Evolutionary conservation across 2,329 filamentous ascomycete species (phyloP).

Genomic region (Ophiostoma novo-ulmi): DNA sequence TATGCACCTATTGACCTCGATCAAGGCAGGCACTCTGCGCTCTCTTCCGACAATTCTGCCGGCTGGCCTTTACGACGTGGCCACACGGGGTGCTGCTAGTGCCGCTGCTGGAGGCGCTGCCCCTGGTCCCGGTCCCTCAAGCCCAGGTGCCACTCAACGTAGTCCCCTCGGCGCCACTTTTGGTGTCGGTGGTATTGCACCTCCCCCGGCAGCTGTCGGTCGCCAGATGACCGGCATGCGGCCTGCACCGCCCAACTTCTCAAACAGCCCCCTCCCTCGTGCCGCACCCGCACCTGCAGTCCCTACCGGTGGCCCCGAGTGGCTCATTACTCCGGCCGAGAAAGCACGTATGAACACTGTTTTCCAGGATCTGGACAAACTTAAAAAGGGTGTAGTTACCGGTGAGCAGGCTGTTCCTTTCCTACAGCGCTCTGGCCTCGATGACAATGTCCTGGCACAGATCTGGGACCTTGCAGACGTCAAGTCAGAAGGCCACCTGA

Average conservation of each 20-base stretch:
- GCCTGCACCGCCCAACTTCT: slow-evolving; percentile 33
- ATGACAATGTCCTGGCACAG: slow-evolving; percentile 82
- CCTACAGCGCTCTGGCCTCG: slow-evolving; percentile 84
- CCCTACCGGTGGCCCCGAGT: slow-evolving; percentile 49
- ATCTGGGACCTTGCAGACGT: slow-evolving; percentile 98
- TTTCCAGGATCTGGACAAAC: slow-evolving; percentile 77
- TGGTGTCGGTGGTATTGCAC: slow-evolving; percentile 37
- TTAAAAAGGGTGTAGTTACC: slow-evolving; percentile 75
- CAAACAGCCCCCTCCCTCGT: slow-evolving; percentile 54
- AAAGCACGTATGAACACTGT: slow-evolving; percentile 84
- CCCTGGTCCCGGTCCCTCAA: slow-evolving; percentile 29
- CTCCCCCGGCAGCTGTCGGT: slow-evolving; percentile 60
- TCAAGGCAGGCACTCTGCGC: slow-evolving; percentile 76
- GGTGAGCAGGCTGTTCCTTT: slow-evolving; percentile 93
- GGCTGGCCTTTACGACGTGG: slow-evolving; percentile 83
- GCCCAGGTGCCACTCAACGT: slow-evolving; percentile 42
- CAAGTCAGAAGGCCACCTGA: slow-evolving; percentile 79
- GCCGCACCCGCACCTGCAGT: slow-evolving; percentile 40
- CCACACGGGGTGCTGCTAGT: slow-evolving; percentile 55
- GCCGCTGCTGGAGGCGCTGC: slow-evolving; percentile 11
- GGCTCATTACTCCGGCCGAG: slow-evolving; percentile 76
- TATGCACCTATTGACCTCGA: slow-evolving; percentile 92
- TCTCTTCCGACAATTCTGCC: slow-evolving; percentile 76
- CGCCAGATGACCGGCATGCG: slow-evolving; percentile 68
- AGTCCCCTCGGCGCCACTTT: slow-evolving; percentile 39